Base-by-base conservation (phyloP, 148 eudicot genomes). In the Gaultheria prostrata region DNA sequence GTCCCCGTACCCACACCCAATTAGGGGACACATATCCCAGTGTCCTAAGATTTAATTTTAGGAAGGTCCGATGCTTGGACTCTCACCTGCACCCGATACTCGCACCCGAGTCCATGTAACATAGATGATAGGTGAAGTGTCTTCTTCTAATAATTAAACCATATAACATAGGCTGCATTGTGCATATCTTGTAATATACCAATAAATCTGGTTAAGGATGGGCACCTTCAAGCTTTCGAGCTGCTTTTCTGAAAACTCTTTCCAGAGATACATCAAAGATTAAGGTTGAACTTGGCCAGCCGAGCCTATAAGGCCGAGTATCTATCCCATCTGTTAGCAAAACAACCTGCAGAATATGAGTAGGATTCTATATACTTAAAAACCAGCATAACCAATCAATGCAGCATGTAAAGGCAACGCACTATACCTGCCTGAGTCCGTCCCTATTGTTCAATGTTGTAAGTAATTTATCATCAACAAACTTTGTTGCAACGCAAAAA, bases 321-420 rank as follows among this genome's bases (percentile, higher is more conserved):
- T 96, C 99, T 86, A 91, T 90, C 39, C 99, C 99, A 92, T 96
- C 98, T 88, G 97, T 96, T 76, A 96, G 90, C 84, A 96, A 82
- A 85, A 96, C 98, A 88, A 93, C 95, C 99, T 96, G 88, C 86
- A 88, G 21, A 17, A 61, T 15, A 80, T 28, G 30, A 85, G 54
- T 61, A 43, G 46, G 24, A 14, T 65, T 43, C 80, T 24, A 87
- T 76, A 86, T 43, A 84, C 77, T 50, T 57, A 80, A 72, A 50
- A 56, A 83, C 70, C 70, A 80, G 48, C 70, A 82, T 83, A 18
- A 83, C 11, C 28, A 11, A 54, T 57, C 76, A 87, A 53, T 53
- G 75, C 35, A 79, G 48, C 59, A 74, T 1, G 13, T 72, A 77
- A 46, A 57, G 0, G 39, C 57, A 18, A 59, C 72, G 8, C 80